Evolutionary conservation across 441 rosid genomes (phyloP), one percentile per base, ranked within the genome.

Genomic region (Rhodomyrtus psidioides): DNA sequence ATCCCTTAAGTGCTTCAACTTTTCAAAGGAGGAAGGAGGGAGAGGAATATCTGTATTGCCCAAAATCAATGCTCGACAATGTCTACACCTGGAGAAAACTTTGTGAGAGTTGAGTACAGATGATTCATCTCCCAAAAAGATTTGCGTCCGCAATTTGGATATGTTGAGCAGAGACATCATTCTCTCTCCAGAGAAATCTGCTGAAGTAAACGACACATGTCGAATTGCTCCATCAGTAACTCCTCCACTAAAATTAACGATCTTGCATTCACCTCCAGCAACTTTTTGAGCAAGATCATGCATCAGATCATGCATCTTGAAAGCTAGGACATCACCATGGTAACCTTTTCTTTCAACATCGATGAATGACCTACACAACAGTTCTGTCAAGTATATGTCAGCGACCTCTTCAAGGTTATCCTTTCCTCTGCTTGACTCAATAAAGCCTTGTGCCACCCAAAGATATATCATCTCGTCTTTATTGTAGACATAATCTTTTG

Each of bases 301-400:
- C 75, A 62, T 62, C 24, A 62, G 75, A 30, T 62, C 75, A 34
- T 65, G 76, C 76, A 65, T 19, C 15, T 0, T 65, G 26, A 65
- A 65, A 30, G 0, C 0, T 9, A 2, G 0, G 2, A 65, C 26
- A 26, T 19, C 0, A 1, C 1, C 62, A 57, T 57, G 3, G 0
- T 9, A 0, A 4, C 23, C 0, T 65, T 0, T 34, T 0, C 0
- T 4, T 0, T 9, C 0, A 65, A 2, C 15, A 5, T 65, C 76
- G 1, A 65, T 14, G 15, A 65, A 34, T 28, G 76, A 65, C 76
- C 44, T 0, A 30, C 1, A 17, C 1, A 30, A 0, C 7, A 62
- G 44, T 30, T 62, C 24, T 0, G 44, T 6, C 24, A 62, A 30
- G 75, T 62, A 62, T 7, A 17, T 30, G 0, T 30, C 2, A 1